phyloP scores from a whole-genome alignment of 23 red algal genomes.

The Chondrus crispus region DNA sequence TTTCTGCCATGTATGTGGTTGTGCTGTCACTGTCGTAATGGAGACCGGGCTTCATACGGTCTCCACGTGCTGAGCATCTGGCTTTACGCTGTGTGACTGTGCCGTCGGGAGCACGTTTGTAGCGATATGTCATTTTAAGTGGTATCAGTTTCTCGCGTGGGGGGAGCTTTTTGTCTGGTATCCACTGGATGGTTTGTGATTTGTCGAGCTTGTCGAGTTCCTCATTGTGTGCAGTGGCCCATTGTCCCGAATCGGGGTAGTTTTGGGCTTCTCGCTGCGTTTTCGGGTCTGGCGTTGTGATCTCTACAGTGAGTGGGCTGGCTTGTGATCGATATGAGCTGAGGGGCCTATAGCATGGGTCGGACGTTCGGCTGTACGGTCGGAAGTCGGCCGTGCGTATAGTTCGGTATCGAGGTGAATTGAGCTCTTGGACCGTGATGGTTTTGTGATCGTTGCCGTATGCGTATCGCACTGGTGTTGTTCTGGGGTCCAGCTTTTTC shows the following conservation, averaged over 20 bases:
- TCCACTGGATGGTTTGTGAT: neutral
- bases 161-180: neutral
- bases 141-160: neutral
- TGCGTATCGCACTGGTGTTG: neutral
- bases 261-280: neutral
- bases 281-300: neutral
- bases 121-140: neutral
- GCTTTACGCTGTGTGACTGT: neutral
- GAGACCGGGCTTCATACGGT: neutral
- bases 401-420: neutral
- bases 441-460: neutral
- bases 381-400: slow-evolving; percentile 5
- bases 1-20: neutral
- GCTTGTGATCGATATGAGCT: neutral
- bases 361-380: neutral
- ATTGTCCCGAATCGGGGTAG: neutral
- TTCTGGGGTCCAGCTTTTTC: neutral
- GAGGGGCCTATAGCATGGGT: slow-evolving; percentile 2
- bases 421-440: neutral
- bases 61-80: neutral
- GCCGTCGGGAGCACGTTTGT: neutral
- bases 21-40: neutral
- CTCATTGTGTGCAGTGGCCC: neutral
- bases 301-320: neutral
- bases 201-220: neutral